Conservation (phyloP, 2,329 filamentous ascomycete species). For the Trichoderma brevicompactum region DNA sequence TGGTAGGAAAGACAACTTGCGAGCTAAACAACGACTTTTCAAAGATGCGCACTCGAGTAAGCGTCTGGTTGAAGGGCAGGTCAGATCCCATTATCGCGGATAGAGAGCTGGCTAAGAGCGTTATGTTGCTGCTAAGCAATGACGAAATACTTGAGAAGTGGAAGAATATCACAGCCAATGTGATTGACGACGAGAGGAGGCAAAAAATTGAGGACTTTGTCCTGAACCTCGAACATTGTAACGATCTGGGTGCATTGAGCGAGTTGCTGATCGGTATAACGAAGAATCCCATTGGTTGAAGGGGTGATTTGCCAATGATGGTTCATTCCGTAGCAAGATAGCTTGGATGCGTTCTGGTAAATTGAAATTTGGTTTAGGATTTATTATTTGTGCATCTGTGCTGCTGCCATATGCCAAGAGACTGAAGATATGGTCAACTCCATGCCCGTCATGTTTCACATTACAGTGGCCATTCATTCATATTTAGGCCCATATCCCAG, state of each 20-base stretch:
- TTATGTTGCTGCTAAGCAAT: slow-evolving; percentile 42
- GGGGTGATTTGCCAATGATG: background rate
- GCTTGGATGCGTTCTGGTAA: no score
- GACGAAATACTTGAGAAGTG: slow-evolving; percentile 46
- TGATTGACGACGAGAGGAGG: slow-evolving; percentile 39
- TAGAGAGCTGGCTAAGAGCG: slow-evolving; percentile 37
- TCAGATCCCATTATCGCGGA: slow-evolving; percentile 27
- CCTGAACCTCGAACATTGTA: slow-evolving; percentile 37
- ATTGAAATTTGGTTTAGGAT: no score
- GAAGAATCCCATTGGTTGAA: slow-evolving; percentile 13
- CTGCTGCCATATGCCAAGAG: no score
- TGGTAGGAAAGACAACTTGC: slow-evolving; percentile 38
- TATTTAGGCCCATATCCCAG: slow-evolving; percentile 12
- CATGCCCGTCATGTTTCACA: background rate
- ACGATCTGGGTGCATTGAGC: slow-evolving; percentile 15
- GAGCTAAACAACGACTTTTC: slow-evolving; percentile 34
- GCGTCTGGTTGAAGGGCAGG: slow-evolving; percentile 29
- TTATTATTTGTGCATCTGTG: no score
- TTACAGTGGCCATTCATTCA: slow-evolving; percentile 16
- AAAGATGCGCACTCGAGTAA: slow-evolving; percentile 25
- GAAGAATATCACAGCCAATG: slow-evolving; percentile 36
- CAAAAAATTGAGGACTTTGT: slow-evolving; percentile 40
- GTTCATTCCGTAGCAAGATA: background rate
- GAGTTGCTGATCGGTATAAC: slow-evolving; percentile 13
- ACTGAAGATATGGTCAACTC: no score